phyloP scores from a whole-genome alignment of 257 asterid genomes.

The Gentiana dahurica region DNA sequence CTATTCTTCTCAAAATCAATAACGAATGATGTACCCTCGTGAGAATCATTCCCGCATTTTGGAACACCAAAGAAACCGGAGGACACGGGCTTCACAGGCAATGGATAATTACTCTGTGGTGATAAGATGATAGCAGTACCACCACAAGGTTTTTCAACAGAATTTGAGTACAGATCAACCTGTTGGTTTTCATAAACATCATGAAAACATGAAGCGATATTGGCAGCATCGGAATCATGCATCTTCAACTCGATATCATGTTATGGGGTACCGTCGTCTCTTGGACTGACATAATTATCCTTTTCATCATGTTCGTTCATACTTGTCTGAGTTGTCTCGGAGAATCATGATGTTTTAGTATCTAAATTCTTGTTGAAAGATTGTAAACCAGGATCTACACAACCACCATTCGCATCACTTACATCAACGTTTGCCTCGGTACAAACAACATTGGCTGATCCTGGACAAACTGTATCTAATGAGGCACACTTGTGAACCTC shows the following conservation, averaged over 20 bases:
- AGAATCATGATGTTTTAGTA: too few relatives aligned
- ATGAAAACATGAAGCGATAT: constrained; percentile 12
- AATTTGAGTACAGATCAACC: constrained; percentile 17
- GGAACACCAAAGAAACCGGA: constrained; percentile 32
- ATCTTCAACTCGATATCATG: constrained; percentile 3
- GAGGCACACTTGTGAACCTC: constrained; percentile 73
- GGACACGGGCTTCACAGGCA: constrained; percentile 23
- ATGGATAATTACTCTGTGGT: constrained; percentile 23
- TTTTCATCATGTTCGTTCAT: neutral
- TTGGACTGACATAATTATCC: constrained; percentile 12
- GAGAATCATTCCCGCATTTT: constrained; percentile 32
- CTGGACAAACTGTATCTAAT: constrained; percentile 39
- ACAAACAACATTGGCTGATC: constrained; percentile 22
- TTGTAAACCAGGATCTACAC: constrained; percentile 1
- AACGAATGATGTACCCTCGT: constrained; percentile 18
- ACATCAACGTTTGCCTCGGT: constrained; percentile 47
- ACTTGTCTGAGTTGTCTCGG: constrained; percentile 3
- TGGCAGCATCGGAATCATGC: constrained; percentile 8
- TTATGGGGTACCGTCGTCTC: constrained; percentile 15
- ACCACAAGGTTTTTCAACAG: constrained; percentile 18
- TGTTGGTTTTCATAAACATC: constrained; percentile 22
- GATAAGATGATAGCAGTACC: constrained; percentile 5
- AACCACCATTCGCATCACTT: too few relatives aligned
- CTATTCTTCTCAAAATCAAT: constrained; percentile 19
- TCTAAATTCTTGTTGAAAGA: too few relatives aligned